A percentile compares a stretch with the other conserved stretches of the same genome.
Evolutionary conservation across 2,329 filamentous ascomycete genomes (phyloP).

Genomic region (Pseudocercospora ulei): DNA sequence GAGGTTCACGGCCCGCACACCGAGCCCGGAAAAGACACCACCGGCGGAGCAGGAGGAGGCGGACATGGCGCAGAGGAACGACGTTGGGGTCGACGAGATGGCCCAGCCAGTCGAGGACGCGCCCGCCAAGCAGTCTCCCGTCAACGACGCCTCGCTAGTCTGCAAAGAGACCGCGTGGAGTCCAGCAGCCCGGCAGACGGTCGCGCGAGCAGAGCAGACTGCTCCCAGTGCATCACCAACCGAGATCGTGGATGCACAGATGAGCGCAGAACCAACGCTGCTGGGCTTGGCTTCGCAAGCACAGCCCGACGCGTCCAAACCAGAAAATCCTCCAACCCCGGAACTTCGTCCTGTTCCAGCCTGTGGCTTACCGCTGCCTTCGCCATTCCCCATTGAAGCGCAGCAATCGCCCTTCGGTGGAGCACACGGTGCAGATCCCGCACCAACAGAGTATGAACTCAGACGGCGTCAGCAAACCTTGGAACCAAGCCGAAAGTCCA

Average conservation of each 20-base stretch:
- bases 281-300: background rate
- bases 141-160: background rate
- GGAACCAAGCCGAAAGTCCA: background rate
- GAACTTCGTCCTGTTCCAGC: slow-evolving; percentile 29
- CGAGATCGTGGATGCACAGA: background rate
- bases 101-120: background rate
- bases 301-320: slow-evolving; percentile 1
- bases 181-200: background rate
- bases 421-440: background rate
- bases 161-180: slow-evolving; percentile 1
- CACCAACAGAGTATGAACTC: slow-evolving; percentile 2
- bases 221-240: background rate
- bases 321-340: slow-evolving; percentile 27
- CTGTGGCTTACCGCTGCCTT: slow-evolving; percentile 30
- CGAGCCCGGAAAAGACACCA: slow-evolving; percentile 53
- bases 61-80: background rate
- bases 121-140: background rate
- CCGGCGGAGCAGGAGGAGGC: slow-evolving; percentile 7
- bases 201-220: background rate
- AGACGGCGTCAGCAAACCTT: background rate
- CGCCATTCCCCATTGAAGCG: slow-evolving; percentile 29
- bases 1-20: slow-evolving; percentile 62
- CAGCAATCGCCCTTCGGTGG: slow-evolving; percentile 7
- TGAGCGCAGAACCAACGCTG: background rate
- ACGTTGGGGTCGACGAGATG: background rate